Evolutionary conservation across 352 stramenopile species (phyloP), one percentile per base, ranked within the genome.

Genomic region (Phytophthora hibernalis): DNA sequence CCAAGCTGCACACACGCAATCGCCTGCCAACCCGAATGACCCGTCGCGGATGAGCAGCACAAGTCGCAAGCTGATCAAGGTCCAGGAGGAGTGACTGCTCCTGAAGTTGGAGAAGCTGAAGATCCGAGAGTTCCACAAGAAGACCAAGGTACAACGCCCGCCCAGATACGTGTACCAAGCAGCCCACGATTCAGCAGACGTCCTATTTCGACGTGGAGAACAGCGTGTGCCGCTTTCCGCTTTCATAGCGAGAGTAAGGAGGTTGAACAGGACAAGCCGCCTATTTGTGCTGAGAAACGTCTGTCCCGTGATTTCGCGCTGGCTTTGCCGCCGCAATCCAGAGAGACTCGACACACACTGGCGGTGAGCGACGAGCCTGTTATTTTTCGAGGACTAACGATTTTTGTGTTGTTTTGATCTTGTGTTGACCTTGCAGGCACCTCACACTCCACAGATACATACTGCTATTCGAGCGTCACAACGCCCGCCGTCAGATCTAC

Each of bases 61-160:
- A 8, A 92, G 82, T 56, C 82, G 82, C 2, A 84, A 94, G 52
- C 38, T 94, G 54, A 76, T 91, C 20, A 81, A 89, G 54, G 91
- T 94, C 53, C 83, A 90, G 54, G 83, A 91, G 30, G 86, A 94
- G 49, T 72, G 84, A 55, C 70, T 85, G 54, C 76, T 76, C 12
- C 26, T 92, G 12, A 80, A 94, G 47, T 54, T 90, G 15, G 83
- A 94, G 57, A 80, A 80, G 20, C 74, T 89, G 26, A 91, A 91
- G 57, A 86, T 92, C 59, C 81, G 86, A 45, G 84, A 94, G 52
- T 92, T 90, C 49, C 82, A 94, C 50, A 84, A 90, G 54, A 83
- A 84, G 26, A 86, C 78, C 16, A 90, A 89, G 54, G 65, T 83
- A 40, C 83, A 94, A 56, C 77, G 82, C 26, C 72, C 83, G 21